phyloP scores from a whole-genome alignment of 805 yeast genomes.

The Candida methanosorbosa region DNA sequence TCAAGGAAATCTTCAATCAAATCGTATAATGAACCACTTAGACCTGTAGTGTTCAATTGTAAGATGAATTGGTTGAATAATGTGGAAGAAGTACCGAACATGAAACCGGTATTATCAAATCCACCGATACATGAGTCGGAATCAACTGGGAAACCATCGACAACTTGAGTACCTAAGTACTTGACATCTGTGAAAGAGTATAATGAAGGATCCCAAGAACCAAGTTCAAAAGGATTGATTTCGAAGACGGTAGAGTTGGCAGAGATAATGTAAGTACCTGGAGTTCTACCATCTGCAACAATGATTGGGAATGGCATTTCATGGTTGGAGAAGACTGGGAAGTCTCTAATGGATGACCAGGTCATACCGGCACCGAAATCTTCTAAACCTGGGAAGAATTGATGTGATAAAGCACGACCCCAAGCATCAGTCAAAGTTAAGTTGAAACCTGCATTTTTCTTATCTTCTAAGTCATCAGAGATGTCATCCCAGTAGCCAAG shows the following conservation, averaged over 20 bases:
- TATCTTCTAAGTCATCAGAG: constrained; percentile 40
- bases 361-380: constrained; percentile 59
- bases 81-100: constrained; percentile 78
- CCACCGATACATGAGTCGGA: constrained; percentile 48
- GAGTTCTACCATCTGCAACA: constrained; percentile 60
- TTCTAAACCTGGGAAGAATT: constrained; percentile 53
- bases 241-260: constrained; percentile 64
- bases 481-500: constrained; percentile 46
- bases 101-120: constrained; percentile 73
- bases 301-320: constrained; percentile 68
- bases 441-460: constrained; percentile 56
- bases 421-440: constrained; percentile 69
- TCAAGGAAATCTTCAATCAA: constrained; percentile 36
- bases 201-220: constrained; percentile 81
- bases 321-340: constrained; percentile 50
- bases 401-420: constrained; percentile 70
- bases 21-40: constrained; percentile 37
- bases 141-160: constrained; percentile 47
- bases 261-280: constrained; percentile 45
- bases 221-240: constrained; percentile 62
- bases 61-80: constrained; percentile 63
- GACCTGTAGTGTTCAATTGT: constrained; percentile 44
- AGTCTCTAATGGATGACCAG: constrained; percentile 48
- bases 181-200: constrained; percentile 55
- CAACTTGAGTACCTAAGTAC: constrained; percentile 61